A percentile compares a stretch with the other conserved stretches of the same genome.
These are phyloP conservation scores for Cercospora citrullina DNA, from an alignment of 2,329 filamentous ascomycete genomes.

Conservation along the genomic window DNA sequence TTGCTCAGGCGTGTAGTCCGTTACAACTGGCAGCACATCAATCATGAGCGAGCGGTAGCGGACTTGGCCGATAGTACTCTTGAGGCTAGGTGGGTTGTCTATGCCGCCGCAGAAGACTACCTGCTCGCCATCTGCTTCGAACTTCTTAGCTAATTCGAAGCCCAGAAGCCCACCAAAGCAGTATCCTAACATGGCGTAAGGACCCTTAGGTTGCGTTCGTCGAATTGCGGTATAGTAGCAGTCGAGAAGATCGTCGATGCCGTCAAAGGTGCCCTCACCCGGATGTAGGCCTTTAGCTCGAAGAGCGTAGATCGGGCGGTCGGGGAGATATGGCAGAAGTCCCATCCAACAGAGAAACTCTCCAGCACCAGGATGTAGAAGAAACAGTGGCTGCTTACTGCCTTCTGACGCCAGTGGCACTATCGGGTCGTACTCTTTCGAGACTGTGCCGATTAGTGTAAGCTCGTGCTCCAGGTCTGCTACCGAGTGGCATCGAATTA, in stretches of 20 bases:
- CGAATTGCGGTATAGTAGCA: slow-evolving; percentile 48
- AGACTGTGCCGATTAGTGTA: slow-evolving; percentile 23
- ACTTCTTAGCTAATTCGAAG: slow-evolving; percentile 52
- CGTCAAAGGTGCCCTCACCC: slow-evolving; percentile 43
- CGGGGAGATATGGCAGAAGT: slow-evolving; percentile 42
- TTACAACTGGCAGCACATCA: slow-evolving; percentile 26
- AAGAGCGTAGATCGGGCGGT: slow-evolving; percentile 51
- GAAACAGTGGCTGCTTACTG: slow-evolving; percentile 37
- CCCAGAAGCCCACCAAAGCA: slow-evolving; percentile 53
- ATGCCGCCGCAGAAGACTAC: slow-evolving; percentile 50
- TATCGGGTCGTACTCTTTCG: slow-evolving; percentile 37
- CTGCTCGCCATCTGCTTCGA: slow-evolving; percentile 39
- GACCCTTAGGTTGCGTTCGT: slow-evolving; percentile 49
- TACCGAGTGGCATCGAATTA: slow-evolving; percentile 25
- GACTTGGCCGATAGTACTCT: slow-evolving; percentile 24
- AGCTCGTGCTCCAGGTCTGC: slow-evolving; percentile 24
- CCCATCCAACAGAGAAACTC: slow-evolving; percentile 44
- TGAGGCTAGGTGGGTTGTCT: slow-evolving; percentile 54
- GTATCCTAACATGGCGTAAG: slow-evolving; percentile 56
- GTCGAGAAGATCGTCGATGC: slow-evolving; percentile 44
- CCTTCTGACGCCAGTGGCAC: slow-evolving; percentile 35
- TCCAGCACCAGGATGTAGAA: slow-evolving; percentile 44
- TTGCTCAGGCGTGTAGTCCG: slow-evolving; percentile 23
- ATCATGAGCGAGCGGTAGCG: slow-evolving; percentile 25
- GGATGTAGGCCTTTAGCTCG: slow-evolving; percentile 48